A percentile compares a stretch with the other conserved stretches of the same genome.
These are phyloP conservation scores for Penicillium sp. DNA, from an alignment of 2,329 filamentous ascomycete genomes.

Conservation along the genomic window DNA sequence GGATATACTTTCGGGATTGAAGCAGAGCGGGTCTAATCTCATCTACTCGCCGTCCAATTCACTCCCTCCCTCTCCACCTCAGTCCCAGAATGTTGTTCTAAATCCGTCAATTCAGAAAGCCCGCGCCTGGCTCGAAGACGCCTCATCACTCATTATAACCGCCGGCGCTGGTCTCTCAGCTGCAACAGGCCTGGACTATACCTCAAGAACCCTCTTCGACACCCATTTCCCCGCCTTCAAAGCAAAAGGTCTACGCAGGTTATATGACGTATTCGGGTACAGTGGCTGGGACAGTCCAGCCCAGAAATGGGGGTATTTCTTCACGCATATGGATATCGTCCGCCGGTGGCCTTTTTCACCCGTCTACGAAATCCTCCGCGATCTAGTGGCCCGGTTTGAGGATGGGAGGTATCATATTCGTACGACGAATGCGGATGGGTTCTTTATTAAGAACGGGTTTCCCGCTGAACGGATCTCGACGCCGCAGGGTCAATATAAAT, in stretches of 20 bases:
- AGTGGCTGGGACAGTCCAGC: conserved; percentile 11
- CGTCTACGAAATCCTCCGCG: conserved; percentile 6
- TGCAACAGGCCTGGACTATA: conserved; percentile 25
- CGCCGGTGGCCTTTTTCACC: conserved; percentile 14
- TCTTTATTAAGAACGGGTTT: conserved; percentile 22
- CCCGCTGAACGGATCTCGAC: conserved; percentile 12
- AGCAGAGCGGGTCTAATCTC: not conserved
- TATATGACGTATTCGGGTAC: conserved; percentile 24
- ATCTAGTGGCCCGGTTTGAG: not conserved
- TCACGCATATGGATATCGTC: conserved; percentile 20
- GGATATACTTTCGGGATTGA: not conserved
- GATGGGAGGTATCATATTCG: conserved; percentile 14
- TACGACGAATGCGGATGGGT: conserved; percentile 24
- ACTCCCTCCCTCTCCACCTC: not conserved
- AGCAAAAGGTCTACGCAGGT: conserved; percentile 27
- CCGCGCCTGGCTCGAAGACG: conserved; percentile 16
- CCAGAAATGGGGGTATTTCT: conserved; percentile 26
- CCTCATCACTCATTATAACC: conserved; percentile 20
- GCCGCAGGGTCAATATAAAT: conserved; percentile 23
- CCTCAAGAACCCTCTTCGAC: conserved; percentile 22
- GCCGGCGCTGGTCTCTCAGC: conserved; percentile 25
- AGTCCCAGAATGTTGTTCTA: not conserved
- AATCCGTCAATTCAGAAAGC: conserved; percentile 8
- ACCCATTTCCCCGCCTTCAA: conserved; percentile 27
- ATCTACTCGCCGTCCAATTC: not conserved